phyloP scores from a whole-genome alignment of 805 yeast species.

The Lipomyces sp. region DNA sequence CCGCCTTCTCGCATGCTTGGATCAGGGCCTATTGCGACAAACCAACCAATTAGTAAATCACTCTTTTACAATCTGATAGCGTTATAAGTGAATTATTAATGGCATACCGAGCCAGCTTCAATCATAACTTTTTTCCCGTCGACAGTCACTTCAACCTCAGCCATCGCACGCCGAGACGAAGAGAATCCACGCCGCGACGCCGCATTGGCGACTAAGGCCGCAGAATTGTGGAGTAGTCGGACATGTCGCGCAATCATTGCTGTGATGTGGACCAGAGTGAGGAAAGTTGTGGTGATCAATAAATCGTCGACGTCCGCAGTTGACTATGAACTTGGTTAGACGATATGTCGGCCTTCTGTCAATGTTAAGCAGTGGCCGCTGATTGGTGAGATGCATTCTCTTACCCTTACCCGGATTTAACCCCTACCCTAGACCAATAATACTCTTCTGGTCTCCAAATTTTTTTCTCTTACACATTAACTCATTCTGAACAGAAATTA shows the following conservation, averaged over 20 bases:
- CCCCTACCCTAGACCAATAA: background rate
- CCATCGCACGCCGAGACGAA: conserved; percentile 46
- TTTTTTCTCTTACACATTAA: conserved; percentile 11
- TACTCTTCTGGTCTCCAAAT: background rate
- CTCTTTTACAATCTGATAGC: background rate
- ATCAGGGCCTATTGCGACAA: conserved; percentile 58
- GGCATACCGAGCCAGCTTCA: conserved; percentile 69
- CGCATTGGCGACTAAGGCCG: background rate
- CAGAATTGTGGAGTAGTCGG: conserved; percentile 18
- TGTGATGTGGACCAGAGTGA: background rate
- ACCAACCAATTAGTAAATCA: background rate
- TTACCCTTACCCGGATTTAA: background rate
- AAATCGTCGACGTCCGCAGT: background rate
- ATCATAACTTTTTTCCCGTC: conserved; percentile 78
- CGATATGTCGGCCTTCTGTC: background rate
- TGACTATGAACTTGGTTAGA: background rate
- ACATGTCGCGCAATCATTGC: conserved; percentile 31
- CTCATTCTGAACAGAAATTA: conserved; percentile 37
- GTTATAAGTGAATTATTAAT: background rate
- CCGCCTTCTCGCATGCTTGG: conserved; percentile 91
- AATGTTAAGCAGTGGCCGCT: conserved; percentile 3
- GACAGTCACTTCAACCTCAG: conserved; percentile 60
- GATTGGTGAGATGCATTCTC: background rate
- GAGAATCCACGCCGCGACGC: conserved; percentile 45
- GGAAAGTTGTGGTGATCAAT: background rate